These are phyloP conservation scores for Trametes coccinea DNA, from an alignment of 768 basidiomycete species.

Conservation along the genomic window DNA sequence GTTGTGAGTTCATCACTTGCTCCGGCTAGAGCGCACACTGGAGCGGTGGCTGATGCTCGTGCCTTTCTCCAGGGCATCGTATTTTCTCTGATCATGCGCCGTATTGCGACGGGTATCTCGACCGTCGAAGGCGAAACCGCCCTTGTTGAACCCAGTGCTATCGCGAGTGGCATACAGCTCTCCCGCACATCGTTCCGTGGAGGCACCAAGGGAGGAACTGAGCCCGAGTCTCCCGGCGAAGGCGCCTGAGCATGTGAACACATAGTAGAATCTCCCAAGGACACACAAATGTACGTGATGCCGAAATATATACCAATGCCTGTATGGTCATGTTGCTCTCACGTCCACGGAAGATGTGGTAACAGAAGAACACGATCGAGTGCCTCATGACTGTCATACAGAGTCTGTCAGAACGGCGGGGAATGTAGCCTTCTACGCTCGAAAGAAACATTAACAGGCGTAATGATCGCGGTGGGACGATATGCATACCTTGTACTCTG, in stretches of 20 bases:
- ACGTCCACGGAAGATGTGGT: too few relatives aligned
- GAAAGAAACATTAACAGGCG: too few relatives aligned
- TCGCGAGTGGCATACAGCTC: constrained; percentile 3
- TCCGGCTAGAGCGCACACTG: neutral
- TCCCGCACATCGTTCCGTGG: constrained; percentile 2
- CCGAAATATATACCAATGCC: too few relatives aligned
- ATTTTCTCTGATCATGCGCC: constrained; percentile 43
- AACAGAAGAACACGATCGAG: too few relatives aligned
- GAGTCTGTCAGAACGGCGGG: too few relatives aligned
- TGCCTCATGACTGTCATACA: too few relatives aligned
- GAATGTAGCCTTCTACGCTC: too few relatives aligned
- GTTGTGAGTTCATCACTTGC: neutral
- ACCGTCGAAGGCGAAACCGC: constrained; percentile 9
- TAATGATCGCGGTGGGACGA: too few relatives aligned
- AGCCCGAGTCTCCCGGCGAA: neutral
- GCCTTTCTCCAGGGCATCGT: constrained; percentile 32
- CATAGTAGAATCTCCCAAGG: neutral
- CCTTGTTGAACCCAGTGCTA: neutral
- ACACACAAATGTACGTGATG: neutral
- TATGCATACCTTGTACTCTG: too few relatives aligned
- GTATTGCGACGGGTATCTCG: constrained; percentile 38
- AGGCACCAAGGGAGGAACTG: neutral
- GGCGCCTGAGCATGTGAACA: neutral
- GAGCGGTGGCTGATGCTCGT: neutral
- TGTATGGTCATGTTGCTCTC: too few relatives aligned